phyloP scores from a whole-genome alignment of 805 yeast genomes.

The Ogataea allantospora region DNA sequence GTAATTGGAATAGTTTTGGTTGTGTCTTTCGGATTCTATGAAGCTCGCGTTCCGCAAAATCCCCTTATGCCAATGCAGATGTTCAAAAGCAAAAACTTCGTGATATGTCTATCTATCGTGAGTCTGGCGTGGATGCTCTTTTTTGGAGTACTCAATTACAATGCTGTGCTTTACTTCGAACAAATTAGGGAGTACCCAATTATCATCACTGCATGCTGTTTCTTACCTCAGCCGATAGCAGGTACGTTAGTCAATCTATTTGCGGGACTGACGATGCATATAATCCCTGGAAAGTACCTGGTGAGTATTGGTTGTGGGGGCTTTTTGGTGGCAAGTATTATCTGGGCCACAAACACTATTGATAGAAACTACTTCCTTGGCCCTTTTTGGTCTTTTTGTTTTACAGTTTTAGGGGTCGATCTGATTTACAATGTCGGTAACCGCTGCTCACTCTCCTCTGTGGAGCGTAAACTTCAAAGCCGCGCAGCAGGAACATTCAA shows the following conservation, averaged over 20 bases:
- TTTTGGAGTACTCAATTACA: constrained; percentile 39
- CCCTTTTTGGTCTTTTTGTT: constrained; percentile 43
- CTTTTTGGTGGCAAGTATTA: constrained; percentile 36
- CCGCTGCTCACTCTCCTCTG: constrained; percentile 41
- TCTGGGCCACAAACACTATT: constrained; percentile 42
- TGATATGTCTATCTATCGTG: constrained; percentile 38
- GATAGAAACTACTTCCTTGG: constrained; percentile 41
- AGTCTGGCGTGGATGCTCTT: constrained; percentile 43
- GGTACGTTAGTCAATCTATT: constrained; percentile 44
- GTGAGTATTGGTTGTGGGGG: constrained; percentile 36
- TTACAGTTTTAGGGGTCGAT: constrained; percentile 47
- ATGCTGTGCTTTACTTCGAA: constrained; percentile 44
- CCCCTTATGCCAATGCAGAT: constrained; percentile 50
- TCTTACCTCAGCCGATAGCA: constrained; percentile 42
- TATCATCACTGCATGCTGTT: constrained; percentile 42
- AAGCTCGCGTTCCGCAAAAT: constrained; percentile 36
- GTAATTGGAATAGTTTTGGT: constrained; percentile 39
- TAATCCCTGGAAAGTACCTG: constrained; percentile 40
- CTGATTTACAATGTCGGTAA: constrained; percentile 45
- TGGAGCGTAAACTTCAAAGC: constrained; percentile 38
- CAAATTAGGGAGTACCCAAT: constrained; percentile 37
- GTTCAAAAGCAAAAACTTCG: constrained; percentile 40
- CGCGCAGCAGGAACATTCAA: constrained; percentile 50
- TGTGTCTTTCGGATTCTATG: constrained; percentile 36
- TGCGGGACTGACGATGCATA: constrained; percentile 46